Base-by-base conservation (phyloP, 148 eudicot species). In the Arbutus unedo region DNA sequence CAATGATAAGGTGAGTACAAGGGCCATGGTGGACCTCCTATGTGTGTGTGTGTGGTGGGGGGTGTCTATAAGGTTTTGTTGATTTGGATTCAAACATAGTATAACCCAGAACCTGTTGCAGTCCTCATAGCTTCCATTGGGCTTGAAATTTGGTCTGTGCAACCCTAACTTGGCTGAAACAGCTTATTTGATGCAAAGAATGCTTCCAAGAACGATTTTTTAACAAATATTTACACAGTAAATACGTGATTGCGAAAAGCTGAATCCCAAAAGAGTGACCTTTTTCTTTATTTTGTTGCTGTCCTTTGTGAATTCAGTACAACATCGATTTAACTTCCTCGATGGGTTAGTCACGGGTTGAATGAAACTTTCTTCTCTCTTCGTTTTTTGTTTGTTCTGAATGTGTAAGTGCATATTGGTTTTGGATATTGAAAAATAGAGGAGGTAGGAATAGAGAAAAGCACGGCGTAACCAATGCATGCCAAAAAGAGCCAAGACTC, bases 1-100 rank as follows among this genome's bases (percentile, higher is more conserved):
- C 71, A 95, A 95, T 85, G 79, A 93, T 56, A 93, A 93, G 94
- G 98, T 93, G 72, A 73, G 84, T 74, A 66, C 13, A 54, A 13
- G 3, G 48, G 53, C 54, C 8, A 60, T 44, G 19, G 9, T 72
- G 76, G 47, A 13, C 48, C 45, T 5, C 16, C 41, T 19, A 23
- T 62, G 31, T 21, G 71, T 66, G 71, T 1, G 0, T 64, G 6
- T 3, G 41, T 66, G 38, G 38, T 31, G 38, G 38, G 38, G 38
- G 38, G 38, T 31, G 38, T 31, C 38, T 31, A 66, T 47, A 47
- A 7, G 18, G 21, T 47, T 45, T 19, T 18, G 25, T 8, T 2
- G 77, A 47, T 74, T 47, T 74, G 3, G 48, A 15, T 15, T 70
- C 74, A 4, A 41, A 43, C 18, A 43, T 31, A 31, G 38, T 1